These are phyloP conservation scores for Pseudogymnoascus sp. DNA, from an alignment of 2,329 filamentous ascomycete genomes.

Conservation along the genomic window DNA sequence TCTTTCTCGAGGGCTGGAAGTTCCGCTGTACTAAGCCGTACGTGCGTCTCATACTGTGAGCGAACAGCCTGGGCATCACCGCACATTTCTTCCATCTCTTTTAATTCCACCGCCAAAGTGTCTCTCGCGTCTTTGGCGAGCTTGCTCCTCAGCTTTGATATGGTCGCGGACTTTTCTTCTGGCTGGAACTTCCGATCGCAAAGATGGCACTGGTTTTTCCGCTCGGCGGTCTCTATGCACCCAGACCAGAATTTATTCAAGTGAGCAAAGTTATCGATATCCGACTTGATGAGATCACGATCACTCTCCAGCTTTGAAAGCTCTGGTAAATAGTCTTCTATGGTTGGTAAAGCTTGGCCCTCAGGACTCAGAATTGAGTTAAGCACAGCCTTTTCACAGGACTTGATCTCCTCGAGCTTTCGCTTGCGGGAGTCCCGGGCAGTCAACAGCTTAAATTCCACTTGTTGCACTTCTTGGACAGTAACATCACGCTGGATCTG, in stretches of 20 bases:
- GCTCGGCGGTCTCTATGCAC: conserved; percentile 58
- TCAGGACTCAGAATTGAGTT: conserved; percentile 39
- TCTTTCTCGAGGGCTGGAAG: conserved; percentile 64
- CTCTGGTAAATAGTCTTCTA: conserved; percentile 50
- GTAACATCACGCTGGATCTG: conserved; percentile 65
- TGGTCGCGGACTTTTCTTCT: conserved; percentile 56
- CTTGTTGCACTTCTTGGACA: conserved; percentile 66
- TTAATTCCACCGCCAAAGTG: conserved; percentile 55
- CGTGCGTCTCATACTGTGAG: conserved; percentile 67
- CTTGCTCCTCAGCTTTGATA: conserved; percentile 59
- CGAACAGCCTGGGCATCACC: conserved; percentile 56
- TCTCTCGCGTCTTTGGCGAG: conserved; percentile 57
- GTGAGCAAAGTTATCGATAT: conserved; percentile 62
- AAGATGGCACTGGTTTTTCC: conserved; percentile 67
- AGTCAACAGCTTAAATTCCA: conserved; percentile 66
- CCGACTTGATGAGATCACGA: conserved; percentile 49
- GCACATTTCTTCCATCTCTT: conserved; percentile 43
- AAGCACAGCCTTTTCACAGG: conserved; percentile 52
- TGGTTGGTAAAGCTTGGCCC: conserved; percentile 34
- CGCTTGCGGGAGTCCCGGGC: conserved; percentile 57
- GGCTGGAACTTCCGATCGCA: conserved; percentile 66
- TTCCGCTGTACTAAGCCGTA: conserved; percentile 59
- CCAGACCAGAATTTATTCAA: conserved; percentile 65
- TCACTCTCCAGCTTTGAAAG: conserved; percentile 44
- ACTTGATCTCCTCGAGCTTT: conserved; percentile 55